Evolutionary conservation across 2,329 filamentous ascomycete species (phyloP), one percentile per base, ranked within the genome.

Genomic region (Exophiala xenobiotica): DNA sequence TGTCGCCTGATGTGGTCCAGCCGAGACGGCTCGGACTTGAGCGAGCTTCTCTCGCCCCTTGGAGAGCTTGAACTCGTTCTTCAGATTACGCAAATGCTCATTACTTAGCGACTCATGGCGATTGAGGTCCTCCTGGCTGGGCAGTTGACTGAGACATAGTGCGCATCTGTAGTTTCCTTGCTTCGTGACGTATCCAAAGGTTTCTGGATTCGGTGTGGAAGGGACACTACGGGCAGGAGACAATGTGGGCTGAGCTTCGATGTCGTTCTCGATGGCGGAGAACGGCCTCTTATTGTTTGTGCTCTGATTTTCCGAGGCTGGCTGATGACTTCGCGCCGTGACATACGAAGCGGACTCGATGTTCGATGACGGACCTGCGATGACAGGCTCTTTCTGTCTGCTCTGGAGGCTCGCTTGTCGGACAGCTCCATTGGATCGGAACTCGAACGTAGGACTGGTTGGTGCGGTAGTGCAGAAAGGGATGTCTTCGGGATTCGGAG

Each of bases 111-210:
- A 8, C 27, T 58, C 49, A 12, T 58, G 55, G n/a, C 37, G 40
- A 20, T 41, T 27, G 8, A 58, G 52, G 11, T 51, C 55, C 18
- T 50, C 31, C 22, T 50, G 29, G 24, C 35, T 49, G 6, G 52
- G 42, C 6, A 58, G 46, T 24, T 58, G 52, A 29, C 49, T 55
- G 26, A 48, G 23, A 26, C 55, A 58, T 11, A 58, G 35, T 5
- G 52, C 55, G 42, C 55, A 58, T 8, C 55, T 48, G 31, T 48
- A 53, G 11, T 53, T 33, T 22, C 55, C 55, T 4, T 49, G 19
- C 11, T 46, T 55, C 6, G 55, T 53, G 1, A 55, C 39, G 20
- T 53, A 58, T 9, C 52, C 49, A 22, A 55, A 58, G 1, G 51
- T 49, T 39, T 49, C 47, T 22, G 19, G 35, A 14, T 22, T 31